A percentile compares a stretch with the other conserved stretches of the same genome.
Conservation (phyloP, 139 green algal genomes). For the Chlorella vulgaris region DNA sequence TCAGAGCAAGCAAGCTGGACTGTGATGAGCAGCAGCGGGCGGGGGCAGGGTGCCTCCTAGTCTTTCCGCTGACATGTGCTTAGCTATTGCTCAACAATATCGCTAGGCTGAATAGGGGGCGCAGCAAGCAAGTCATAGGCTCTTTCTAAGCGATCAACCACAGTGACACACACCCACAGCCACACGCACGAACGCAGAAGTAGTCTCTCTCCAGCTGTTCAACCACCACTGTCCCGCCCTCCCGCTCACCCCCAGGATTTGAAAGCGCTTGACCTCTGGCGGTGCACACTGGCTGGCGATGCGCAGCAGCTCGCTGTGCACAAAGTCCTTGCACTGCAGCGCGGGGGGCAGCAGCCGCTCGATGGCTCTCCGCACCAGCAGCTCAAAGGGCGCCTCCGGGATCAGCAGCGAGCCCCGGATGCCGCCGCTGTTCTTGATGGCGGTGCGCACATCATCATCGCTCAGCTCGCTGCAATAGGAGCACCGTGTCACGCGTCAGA, state of each 20-base stretch:
- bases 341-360: conserved; percentile 71
- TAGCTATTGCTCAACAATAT: too few relatives aligned
- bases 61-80: too few relatives aligned
- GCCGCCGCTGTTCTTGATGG: conserved; percentile 92
- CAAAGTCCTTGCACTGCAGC: conserved; percentile 75
- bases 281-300: conserved; percentile 78
- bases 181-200: too few relatives aligned
- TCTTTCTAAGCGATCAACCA: neutral
- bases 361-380: conserved; percentile 85
- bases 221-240: neutral
- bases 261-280: conserved; percentile 73
- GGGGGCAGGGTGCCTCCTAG: too few relatives aligned
- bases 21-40: neutral
- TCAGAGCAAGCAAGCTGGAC: neutral
- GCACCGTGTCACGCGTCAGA: too few relatives aligned
- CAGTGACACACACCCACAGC: too few relatives aligned
- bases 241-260: conserved; percentile 57
- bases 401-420: conserved; percentile 83
- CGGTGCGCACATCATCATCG: conserved; percentile 90
- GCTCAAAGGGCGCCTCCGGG: conserved; percentile 95
- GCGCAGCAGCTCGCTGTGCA: conserved; percentile 84
- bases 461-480: conserved; percentile 67
- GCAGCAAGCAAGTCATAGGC: too few relatives aligned
- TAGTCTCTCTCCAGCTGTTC: too few relatives aligned
- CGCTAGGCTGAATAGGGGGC: too few relatives aligned